A percentile compares a stretch with the other conserved stretches of the same genome.
Evolutionary conservation across 805 yeast genomes (phyloP).

Genomic region (Barnettozyma populi): DNA sequence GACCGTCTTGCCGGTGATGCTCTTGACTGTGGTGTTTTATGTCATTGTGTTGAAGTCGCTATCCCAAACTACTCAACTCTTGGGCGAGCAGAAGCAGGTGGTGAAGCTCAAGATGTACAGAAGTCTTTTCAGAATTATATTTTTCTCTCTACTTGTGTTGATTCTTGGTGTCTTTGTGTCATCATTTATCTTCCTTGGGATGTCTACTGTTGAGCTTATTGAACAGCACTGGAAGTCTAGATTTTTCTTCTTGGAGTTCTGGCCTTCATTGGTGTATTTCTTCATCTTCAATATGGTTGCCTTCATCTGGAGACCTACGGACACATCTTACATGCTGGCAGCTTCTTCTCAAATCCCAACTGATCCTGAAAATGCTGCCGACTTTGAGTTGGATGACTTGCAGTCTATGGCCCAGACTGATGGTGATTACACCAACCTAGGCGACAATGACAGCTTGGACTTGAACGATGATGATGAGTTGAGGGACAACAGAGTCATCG

Average conservation of each 20-base stretch:
- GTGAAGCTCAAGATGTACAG: constrained; percentile 87
- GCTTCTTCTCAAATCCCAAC: constrained; percentile 90
- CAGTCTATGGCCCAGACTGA: constrained; percentile 38
- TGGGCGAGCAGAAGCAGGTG: constrained; percentile 82
- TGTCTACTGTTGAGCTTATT: constrained; percentile 68
- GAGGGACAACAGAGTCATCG: constrained; percentile 6
- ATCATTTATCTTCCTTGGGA: constrained; percentile 64
- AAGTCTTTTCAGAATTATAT: constrained; percentile 66
- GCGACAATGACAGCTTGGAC: constrained; percentile 24
- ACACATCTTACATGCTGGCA: constrained; percentile 89
- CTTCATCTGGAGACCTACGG: constrained; percentile 96
- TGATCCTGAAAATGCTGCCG: constrained; percentile 65
- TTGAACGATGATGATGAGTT: constrained; percentile 19
- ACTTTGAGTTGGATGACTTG: constrained; percentile 56
- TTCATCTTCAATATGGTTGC: constrained; percentile 78
- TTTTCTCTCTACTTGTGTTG: constrained; percentile 63
- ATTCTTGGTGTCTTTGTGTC: constrained; percentile 67
- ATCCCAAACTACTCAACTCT: constrained; percentile 63
- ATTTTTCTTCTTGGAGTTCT: constrained; percentile 84
- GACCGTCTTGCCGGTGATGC: constrained; percentile 63
- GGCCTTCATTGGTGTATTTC: constrained; percentile 90
- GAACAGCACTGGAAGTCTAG: constrained; percentile 90
- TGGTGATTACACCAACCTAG: constrained; percentile 26
- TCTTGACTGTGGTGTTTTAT: constrained; percentile 69
- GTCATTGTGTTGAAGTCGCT: constrained; percentile 68